Conservation (phyloP, 768 basidiomycete genomes). For the Tulasnella sp. region DNA sequence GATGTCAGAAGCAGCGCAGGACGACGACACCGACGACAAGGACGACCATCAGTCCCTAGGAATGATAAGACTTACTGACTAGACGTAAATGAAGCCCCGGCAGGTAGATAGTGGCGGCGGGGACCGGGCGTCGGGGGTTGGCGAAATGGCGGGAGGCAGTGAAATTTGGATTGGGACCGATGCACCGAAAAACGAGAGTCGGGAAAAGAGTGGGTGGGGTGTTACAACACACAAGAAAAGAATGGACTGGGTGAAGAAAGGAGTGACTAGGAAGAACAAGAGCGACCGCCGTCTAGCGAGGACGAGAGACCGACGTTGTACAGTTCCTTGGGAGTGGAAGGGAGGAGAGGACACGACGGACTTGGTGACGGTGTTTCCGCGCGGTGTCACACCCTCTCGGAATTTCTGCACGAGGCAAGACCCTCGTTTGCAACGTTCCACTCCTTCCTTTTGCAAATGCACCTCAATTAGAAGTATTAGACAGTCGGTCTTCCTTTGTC, state of each 20-base stretch:
- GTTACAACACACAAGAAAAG: slow-evolving; percentile 5
- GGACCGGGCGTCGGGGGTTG: not conserved
- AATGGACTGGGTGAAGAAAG: slow-evolving; percentile 8
- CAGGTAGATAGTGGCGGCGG: not conserved
- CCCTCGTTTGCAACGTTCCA: not conserved
- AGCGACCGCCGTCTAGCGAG: not conserved
- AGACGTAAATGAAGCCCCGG: not conserved
- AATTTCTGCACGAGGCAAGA: not conserved
- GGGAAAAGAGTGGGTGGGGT: not conserved
- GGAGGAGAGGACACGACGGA: not conserved
- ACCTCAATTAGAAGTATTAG: not conserved
- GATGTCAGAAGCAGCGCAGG: not conserved
- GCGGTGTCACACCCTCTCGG: not conserved
- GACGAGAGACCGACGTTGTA: slow-evolving; percentile 10
- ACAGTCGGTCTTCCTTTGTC: not conserved
- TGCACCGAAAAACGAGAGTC: not conserved
- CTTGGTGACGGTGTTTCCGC: not conserved
- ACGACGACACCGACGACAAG: slow-evolving; percentile 3
- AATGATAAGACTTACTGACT: slow-evolving; percentile 4
- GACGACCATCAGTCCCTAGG: not conserved
- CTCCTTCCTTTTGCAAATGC: not conserved
- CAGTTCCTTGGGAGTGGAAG: not conserved
- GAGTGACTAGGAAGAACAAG: not conserved
- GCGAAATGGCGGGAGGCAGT: not conserved
- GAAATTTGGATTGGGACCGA: slow-evolving; percentile 19